Conservation (phyloP, 106 monocot genomes). For the Allium cepa region DNA sequence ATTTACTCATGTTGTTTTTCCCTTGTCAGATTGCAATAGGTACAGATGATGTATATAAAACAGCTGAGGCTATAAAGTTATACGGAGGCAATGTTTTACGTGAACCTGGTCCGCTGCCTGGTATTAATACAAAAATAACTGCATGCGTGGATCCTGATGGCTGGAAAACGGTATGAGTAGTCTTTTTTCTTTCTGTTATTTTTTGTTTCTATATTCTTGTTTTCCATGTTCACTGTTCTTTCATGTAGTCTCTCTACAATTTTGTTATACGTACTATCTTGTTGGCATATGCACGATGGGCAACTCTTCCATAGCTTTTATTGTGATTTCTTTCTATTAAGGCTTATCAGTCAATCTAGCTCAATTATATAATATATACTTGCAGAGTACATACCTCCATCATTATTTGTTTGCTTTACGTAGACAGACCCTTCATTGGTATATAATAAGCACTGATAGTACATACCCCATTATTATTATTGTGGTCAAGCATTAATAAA, state of each 20-base stretch:
- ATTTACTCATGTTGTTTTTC: neutral
- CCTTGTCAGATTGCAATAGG: slow-evolving; percentile 72
- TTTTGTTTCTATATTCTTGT: neutral
- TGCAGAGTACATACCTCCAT: no score
- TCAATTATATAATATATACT: no score
- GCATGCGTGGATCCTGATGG: slow-evolving; percentile 94
- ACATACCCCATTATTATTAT: no score
- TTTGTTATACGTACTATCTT: neutral
- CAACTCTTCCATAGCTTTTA: no score
- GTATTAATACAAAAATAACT: slow-evolving; percentile 85
- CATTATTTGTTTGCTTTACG: no score
- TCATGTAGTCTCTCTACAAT: neutral
- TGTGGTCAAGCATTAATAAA: no score
- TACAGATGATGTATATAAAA: slow-evolving; percentile 89
- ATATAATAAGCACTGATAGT: no score
- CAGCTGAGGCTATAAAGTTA: slow-evolving; percentile 68
- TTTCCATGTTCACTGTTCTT: neutral
- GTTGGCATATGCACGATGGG: no score
- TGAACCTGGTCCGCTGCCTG: slow-evolving; percentile 89
- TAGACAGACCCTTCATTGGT: no score
- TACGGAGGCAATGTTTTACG: slow-evolving; percentile 62
- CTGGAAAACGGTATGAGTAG: slow-evolving; percentile 79
- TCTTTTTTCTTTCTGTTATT: neutral
- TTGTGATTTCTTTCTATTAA: no score
- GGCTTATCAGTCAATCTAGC: no score